Evolutionary conservation across 2,329 filamentous ascomycete species (phyloP).

Genomic region (Aspergillus sp.): DNA sequence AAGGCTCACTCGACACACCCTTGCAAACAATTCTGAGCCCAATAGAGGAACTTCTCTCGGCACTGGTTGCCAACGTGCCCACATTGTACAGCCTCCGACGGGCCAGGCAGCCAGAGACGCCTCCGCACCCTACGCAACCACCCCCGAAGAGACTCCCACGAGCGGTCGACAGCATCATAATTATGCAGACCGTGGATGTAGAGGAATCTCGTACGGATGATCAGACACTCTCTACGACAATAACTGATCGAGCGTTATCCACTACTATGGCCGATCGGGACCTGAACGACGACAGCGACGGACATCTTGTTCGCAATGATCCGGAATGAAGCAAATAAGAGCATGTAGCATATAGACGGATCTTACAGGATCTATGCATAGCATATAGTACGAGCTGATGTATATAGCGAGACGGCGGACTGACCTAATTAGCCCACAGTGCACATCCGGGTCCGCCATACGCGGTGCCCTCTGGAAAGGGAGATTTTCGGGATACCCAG

Average conservation of each 20-base stretch:
- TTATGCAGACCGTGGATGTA: constrained; percentile 7
- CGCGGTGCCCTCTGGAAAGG: background rate
- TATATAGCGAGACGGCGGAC: background rate
- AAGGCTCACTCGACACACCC: background rate
- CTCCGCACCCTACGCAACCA: background rate
- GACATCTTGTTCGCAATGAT: background rate
- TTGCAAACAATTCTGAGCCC: constrained; percentile 9
- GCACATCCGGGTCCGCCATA: background rate
- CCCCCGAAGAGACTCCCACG: background rate
- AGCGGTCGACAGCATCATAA: constrained; percentile 2
- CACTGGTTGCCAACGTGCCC: constrained; percentile 15
- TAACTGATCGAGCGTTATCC: background rate
- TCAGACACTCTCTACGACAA: background rate
- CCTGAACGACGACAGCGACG: background rate
- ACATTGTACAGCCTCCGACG: constrained; percentile 15
- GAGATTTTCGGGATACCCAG: background rate
- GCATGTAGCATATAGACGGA: background rate
- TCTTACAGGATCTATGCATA: background rate
- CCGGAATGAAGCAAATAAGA: background rate
- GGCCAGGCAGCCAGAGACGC: background rate
- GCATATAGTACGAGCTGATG: background rate
- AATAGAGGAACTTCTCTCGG: constrained; percentile 12
- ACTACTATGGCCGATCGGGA: too few species aligned
- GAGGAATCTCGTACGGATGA: background rate
- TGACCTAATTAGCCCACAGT: background rate